Base-by-base conservation (phyloP, 306 rosid genomes). In the Amphicarpaea edgeworthii region DNA sequence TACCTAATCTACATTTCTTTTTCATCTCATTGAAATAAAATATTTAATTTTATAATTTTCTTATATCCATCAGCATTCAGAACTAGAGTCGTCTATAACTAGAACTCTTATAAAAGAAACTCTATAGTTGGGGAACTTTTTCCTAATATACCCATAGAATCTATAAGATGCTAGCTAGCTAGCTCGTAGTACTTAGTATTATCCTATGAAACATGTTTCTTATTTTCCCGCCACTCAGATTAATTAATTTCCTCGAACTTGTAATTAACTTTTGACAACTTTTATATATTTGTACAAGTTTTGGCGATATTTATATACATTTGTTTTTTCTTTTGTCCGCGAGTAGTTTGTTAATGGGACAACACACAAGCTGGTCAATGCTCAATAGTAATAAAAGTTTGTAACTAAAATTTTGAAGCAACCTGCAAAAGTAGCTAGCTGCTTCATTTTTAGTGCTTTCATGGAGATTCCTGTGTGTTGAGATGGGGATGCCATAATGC, bases 361-460 rank as follows among this genome's bases (percentile, higher is more conserved):
- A 68, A 19, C 49, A 19, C 72, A 50, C 50, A 58, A 57, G 40
- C 7, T 51, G 77, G 83, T 77, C 85, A 72, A 77, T 26, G 34
- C 50, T 67, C 81, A 43, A 41, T 32, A 60, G 42, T 62, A 37
- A 61, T 47, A 49, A 72, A 83, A 79, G 72, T 77, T 30, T 80
- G 24, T 54, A 76, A 73, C 17, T 71, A 61, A 34, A 0, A 9
- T 61, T 73, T 68, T 73, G 62, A 77, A 50, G 47, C 32, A 59
- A 43, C 74, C 85, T 80, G 90, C 74, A 85, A 89, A 89, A 92
- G 83, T 72, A 81, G 75, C 40, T 72, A 81, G 75, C 40, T 62
- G 75, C 61, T 83, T 59, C 81, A 82, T 75, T 86, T 85, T 78
- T 73, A 82, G 91, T 81, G 91, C 86, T 89, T 86, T 66, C 63